These are phyloP conservation scores for Pyricularia sp. DNA, from an alignment of 2,329 filamentous ascomycete genomes.

Conservation along the genomic window DNA sequence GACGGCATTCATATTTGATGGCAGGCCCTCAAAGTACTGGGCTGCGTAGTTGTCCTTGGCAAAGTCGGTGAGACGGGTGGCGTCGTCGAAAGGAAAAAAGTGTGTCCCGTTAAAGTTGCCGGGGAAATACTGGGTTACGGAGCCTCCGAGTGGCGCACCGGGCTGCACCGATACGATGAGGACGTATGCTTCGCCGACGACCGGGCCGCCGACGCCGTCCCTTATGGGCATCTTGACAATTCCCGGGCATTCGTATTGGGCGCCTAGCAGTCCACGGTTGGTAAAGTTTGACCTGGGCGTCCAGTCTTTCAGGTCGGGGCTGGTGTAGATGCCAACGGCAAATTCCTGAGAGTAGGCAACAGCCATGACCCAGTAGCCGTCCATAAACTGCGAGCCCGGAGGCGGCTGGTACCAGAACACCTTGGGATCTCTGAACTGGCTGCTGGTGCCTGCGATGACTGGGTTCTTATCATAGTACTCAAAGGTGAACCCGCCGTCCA, in stretches of 20 bases:
- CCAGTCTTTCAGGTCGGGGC: constrained; percentile 49
- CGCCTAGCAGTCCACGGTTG: constrained; percentile 37
- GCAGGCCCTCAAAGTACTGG: constrained; percentile 42
- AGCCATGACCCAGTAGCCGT: constrained; percentile 46
- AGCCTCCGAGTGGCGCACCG: constrained; percentile 46
- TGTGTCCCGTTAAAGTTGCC: constrained; percentile 57
- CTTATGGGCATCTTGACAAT: constrained; percentile 44
- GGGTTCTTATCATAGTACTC: constrained; percentile 50
- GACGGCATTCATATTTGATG: constrained; percentile 28
- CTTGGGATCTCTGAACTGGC: constrained; percentile 57
- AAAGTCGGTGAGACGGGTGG: constrained; percentile 33
- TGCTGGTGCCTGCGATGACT: constrained; percentile 43
- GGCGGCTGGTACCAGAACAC: constrained; percentile 41
- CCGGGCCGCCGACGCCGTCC: constrained; percentile 10
- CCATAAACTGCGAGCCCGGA: constrained; percentile 11
- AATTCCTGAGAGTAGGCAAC: constrained; percentile 46
- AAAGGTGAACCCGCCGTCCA: constrained; percentile 53
- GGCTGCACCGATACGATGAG: constrained; percentile 46
- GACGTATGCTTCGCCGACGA: constrained; percentile 30
- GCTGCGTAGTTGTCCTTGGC: constrained; percentile 46
- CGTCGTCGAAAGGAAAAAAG: constrained; percentile 35
- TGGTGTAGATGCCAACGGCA: constrained; percentile 51
- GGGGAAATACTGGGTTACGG: constrained; percentile 44
- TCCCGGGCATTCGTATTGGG: constrained; percentile 57
- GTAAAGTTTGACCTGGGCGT: constrained; percentile 49